Conservation (phyloP, 257 asterid species). For the Ehretia macrophylla region DNA sequence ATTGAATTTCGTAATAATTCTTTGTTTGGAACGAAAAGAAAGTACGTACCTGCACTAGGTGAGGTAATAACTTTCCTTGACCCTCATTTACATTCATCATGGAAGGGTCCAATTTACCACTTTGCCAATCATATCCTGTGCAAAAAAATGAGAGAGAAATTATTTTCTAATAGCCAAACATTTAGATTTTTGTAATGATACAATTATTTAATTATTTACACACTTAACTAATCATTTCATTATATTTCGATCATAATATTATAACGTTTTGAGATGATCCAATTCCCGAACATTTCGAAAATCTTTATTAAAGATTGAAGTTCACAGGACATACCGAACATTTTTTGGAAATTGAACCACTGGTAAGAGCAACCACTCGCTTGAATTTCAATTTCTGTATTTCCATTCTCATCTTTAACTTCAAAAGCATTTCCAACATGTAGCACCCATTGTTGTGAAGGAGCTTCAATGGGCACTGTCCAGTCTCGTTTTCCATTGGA, state of each 20-base stretch:
- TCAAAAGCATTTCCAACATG: slow-evolving; percentile 91
- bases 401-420: slow-evolving; percentile 40
- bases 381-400: slow-evolving; percentile 57
- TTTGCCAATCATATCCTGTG: slow-evolving; percentile 92
- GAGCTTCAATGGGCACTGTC: slow-evolving; percentile 90
- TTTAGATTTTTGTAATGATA: not conserved
- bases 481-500: slow-evolving; percentile 45
- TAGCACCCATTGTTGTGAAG: slow-evolving; percentile 86
- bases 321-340: slow-evolving; percentile 95
- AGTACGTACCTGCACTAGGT: slow-evolving; percentile 73
- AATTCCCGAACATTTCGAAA: too few species aligned
- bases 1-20: too few species aligned
- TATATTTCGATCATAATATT: too few species aligned
- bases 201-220: too few species aligned
- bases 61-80: slow-evolving; percentile 69
- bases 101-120: slow-evolving; percentile 82
- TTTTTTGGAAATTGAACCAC: slow-evolving; percentile 97
- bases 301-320: too few species aligned
- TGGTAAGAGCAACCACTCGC: slow-evolving; percentile 84
- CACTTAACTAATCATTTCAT: too few species aligned
- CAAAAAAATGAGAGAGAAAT: not conserved
- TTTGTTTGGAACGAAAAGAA: not conserved
- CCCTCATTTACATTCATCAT: slow-evolving; percentile 71
- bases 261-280: too few species aligned
- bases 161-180: not conserved